These are phyloP conservation scores for Penicillium frequentans DNA, from an alignment of 2,329 filamentous ascomycete genomes.

Conservation along the genomic window DNA sequence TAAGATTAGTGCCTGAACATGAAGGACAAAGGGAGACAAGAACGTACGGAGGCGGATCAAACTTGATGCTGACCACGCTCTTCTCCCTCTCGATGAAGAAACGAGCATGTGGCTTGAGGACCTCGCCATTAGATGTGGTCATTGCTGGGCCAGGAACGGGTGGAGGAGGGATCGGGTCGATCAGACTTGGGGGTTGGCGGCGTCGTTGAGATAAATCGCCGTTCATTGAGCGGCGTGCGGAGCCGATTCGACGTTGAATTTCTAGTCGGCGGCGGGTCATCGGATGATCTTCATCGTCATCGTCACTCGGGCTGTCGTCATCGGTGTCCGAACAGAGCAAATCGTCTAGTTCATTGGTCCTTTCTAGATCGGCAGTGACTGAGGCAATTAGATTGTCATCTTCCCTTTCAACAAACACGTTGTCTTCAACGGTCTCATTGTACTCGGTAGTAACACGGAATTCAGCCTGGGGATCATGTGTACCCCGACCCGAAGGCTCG, in stretches of 20 bases:
- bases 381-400: conserved; percentile 23
- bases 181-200: conserved; percentile 26
- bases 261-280: conserved; percentile 28
- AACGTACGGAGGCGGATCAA: conserved; percentile 51
- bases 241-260: conserved; percentile 25
- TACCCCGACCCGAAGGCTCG: neutral
- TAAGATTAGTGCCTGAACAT: neutral
- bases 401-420: conserved; percentile 37
- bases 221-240: conserved; percentile 17
- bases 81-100: conserved; percentile 83
- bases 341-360: conserved; percentile 32
- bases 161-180: conserved; percentile 26
- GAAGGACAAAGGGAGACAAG: neutral
- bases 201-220: conserved; percentile 19
- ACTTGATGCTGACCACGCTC: conserved; percentile 82
- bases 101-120: conserved; percentile 71
- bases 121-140: conserved; percentile 16
- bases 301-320: conserved; percentile 29
- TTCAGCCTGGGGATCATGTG: conserved; percentile 25
- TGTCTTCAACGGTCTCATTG: conserved; percentile 36
- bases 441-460: conserved; percentile 40
- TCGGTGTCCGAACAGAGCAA: conserved; percentile 33
- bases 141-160: conserved; percentile 13
- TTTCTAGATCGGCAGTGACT: conserved; percentile 24
- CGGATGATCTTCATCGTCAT: conserved; percentile 18